A percentile compares a stretch with the other conserved stretches of the same genome.
These are phyloP conservation scores for Annulohypoxylon moriforme DNA, from an alignment of 495 filamentous ascomycete species.

Conservation along the genomic window DNA sequence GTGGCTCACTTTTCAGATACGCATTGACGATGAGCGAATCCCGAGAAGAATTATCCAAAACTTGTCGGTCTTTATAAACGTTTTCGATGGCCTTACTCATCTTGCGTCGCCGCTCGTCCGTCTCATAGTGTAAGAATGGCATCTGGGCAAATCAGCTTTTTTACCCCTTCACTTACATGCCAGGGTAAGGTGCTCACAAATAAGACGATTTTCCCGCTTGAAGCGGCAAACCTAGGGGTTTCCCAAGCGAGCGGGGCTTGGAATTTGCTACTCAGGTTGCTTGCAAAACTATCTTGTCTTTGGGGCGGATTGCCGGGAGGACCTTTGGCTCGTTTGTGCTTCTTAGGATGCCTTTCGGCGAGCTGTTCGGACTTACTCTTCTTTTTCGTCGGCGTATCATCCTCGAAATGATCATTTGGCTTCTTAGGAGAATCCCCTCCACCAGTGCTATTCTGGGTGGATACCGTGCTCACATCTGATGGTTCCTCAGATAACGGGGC, in stretches of 20 bases:
- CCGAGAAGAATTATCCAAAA: constrained; percentile 47
- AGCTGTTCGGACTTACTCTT: constrained; percentile 51
- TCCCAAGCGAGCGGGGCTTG: constrained; percentile 43
- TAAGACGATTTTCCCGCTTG: constrained; percentile 65
- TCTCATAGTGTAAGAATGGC: constrained; percentile 78
- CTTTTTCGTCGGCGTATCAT: constrained; percentile 52
- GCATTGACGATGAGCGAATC: constrained; percentile 74
- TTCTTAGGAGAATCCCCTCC: constrained; percentile 23
- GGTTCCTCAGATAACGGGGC: constrained; percentile 44
- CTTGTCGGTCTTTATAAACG: constrained; percentile 46
- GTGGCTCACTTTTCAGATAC: constrained; percentile 67
- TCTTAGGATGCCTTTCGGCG: constrained; percentile 49
- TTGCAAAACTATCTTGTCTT: constrained; percentile 35
- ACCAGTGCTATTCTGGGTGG: constrained; percentile 24
- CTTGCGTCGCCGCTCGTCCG: constrained; percentile 63
- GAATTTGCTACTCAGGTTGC: constrained; percentile 23
- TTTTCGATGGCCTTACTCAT: constrained; percentile 71
- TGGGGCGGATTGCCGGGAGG: constrained; percentile 45
- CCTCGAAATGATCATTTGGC: constrained; percentile 41
- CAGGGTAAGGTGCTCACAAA: constrained; percentile 51
- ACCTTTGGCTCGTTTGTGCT: constrained; percentile 42
- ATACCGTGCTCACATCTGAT: constrained; percentile 35
- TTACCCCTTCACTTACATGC: not conserved
- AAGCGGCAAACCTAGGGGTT: constrained; percentile 33
- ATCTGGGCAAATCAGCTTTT: constrained; percentile 53